Conservation (phyloP, 805 yeast genomes). For the Saccharomycopsis schoenii region DNA sequence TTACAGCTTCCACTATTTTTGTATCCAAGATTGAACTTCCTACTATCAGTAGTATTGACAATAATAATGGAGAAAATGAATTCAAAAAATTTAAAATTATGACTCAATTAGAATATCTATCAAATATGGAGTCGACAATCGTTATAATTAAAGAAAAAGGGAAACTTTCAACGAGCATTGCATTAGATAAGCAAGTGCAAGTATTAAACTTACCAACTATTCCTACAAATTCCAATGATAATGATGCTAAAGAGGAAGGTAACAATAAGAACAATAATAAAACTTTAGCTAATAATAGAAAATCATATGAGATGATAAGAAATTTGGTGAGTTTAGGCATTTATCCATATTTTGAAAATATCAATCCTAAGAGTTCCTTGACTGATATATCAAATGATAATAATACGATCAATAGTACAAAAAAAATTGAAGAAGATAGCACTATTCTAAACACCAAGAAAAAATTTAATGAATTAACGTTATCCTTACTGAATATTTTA, state of each 20-base stretch:
- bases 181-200: conserved; percentile 28
- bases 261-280: neutral
- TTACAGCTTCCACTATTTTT: conserved; percentile 22
- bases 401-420: neutral
- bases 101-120: conserved; percentile 11
- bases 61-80: neutral
- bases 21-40: conserved; percentile 16
- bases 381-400: neutral
- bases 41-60: neutral
- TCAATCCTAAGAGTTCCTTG: conserved; percentile 21
- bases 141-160: conserved; percentile 38
- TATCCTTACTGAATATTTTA: conserved; percentile 57
- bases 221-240: neutral
- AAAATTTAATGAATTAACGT: conserved; percentile 57
- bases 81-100: conserved; percentile 12
- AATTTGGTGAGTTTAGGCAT: conserved; percentile 54
- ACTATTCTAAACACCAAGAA: conserved; percentile 41
- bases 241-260: neutral
- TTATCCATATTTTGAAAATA: conserved; percentile 57
- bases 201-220: conserved; percentile 27
- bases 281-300: conserved; percentile 9
- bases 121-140: conserved; percentile 22
- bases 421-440: conserved; percentile 1
- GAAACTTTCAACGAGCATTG: conserved; percentile 18
- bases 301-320: conserved; percentile 42